Evolutionary conservation across 2,329 filamentous ascomycete species (phyloP).

Genomic region (Coleophoma eucalyptorum): DNA sequence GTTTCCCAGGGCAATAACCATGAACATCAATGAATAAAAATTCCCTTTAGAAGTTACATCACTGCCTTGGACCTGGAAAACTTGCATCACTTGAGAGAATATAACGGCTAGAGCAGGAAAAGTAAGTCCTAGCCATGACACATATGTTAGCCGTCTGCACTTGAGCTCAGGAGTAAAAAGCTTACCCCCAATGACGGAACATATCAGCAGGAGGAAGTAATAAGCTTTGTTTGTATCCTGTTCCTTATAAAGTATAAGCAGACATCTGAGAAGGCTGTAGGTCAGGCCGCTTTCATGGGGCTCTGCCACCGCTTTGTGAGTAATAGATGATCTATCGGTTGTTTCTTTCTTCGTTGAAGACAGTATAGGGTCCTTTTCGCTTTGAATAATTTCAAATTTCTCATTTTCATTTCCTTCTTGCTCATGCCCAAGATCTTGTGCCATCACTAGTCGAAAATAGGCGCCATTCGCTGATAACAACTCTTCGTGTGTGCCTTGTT

Average conservation of each 20-base stretch:
- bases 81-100: not conserved
- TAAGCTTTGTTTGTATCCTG: not conserved
- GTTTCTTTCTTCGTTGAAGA: too few species aligned
- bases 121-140: not conserved
- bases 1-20: not conserved
- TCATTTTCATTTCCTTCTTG: too few species aligned
- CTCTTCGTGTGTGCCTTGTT: slow-evolving; percentile 81
- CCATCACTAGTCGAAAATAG: not conserved
- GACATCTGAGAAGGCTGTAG: not conserved
- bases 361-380: too few species aligned
- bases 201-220: not conserved
- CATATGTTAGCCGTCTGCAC: too few species aligned
- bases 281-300: too few species aligned
- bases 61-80: not conserved
- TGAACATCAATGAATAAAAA: not conserved
- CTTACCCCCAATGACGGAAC: not conserved
- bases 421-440: not conserved
- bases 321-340: too few species aligned
- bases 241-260: not conserved
- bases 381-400: too few species aligned
- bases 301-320: too few species aligned
- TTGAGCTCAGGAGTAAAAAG: too few species aligned
- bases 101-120: not conserved
- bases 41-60: slow-evolving; percentile 13
- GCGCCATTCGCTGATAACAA: not conserved